phyloP scores from a whole-genome alignment of 2,329 filamentous ascomycete species.

The Eurotiales sp. region DNA sequence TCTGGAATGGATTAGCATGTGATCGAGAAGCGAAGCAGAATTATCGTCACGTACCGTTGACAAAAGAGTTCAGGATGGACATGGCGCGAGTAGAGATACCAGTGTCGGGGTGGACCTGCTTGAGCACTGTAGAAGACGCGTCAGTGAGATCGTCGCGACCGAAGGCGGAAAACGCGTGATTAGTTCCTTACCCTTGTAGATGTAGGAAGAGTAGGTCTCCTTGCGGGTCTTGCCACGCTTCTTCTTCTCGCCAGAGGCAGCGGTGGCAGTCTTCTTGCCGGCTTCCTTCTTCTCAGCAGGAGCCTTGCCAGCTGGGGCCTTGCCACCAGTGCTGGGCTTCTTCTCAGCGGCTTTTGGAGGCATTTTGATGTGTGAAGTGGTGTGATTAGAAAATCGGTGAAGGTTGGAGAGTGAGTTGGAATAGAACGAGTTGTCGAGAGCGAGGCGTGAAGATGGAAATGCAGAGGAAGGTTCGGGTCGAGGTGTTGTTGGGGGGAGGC shows the following conservation, averaged over 20 bases:
- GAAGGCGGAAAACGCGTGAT: not conserved
- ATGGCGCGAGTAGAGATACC: conserved; percentile 99
- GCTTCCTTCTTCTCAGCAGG: conserved; percentile 99
- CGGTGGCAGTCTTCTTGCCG: conserved; percentile 90
- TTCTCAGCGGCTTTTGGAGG: conserved; percentile 97
- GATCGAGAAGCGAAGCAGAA: not conserved
- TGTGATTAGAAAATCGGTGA: conserved; percentile 30
- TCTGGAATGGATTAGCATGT: conserved; percentile 51
- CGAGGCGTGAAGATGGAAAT: conserved; percentile 20
- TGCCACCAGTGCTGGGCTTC: conserved; percentile 90
- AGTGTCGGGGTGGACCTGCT: conserved; percentile 99
- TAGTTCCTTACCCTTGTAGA: conserved; percentile 81
- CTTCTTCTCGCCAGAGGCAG: conserved; percentile 97
- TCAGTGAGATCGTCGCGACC: conserved; percentile 24
- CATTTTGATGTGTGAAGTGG: conserved; percentile 61
- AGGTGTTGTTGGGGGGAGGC: conserved; percentile 28
- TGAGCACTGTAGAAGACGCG: conserved; percentile 68
- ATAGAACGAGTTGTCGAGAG: conserved; percentile 12
- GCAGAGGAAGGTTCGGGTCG: conserved; percentile 12
- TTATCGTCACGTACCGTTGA: conserved; percentile 73
- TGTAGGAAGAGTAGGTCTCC: conserved; percentile 99
- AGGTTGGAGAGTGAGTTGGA: conserved; percentile 22
- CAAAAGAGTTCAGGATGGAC: conserved; percentile 99
- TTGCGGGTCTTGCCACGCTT: conserved; percentile 99
- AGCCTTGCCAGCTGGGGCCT: conserved; percentile 75